Evolutionary conservation across 2,329 filamentous ascomycete species (phyloP).

Genomic region (Colletotrichum sidae): DNA sequence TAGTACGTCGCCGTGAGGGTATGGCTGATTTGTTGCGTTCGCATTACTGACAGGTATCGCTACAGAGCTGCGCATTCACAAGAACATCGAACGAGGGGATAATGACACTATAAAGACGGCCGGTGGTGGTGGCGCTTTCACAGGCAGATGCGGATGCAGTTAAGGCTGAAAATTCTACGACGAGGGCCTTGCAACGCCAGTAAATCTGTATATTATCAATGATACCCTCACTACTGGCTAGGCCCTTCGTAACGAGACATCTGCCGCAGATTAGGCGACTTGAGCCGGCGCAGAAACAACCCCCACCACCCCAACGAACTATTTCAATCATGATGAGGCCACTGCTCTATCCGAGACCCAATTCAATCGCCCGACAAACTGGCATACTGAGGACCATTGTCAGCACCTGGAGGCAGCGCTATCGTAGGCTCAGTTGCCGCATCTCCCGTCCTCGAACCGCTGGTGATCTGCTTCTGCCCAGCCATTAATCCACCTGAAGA

Average conservation of each 20-base stretch:
- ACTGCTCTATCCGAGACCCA: too few species aligned
- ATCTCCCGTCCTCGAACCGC: constrained; percentile 9
- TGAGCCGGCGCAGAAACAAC: too few species aligned
- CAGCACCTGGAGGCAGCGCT: constrained; percentile 78
- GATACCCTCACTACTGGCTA: constrained; percentile 34
- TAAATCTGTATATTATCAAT: constrained; percentile 30
- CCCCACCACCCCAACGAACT: too few species aligned
- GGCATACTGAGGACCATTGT: constrained; percentile 81
- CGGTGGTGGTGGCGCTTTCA: constrained; percentile 45
- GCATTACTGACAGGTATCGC: constrained; percentile 1
- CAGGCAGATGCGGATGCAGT: constrained; percentile 48
- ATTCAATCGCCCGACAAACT: constrained; percentile 83
- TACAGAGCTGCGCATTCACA: constrained; percentile 86
- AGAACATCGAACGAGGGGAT: constrained; percentile 90
- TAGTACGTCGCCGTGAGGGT: constrained; percentile 61
- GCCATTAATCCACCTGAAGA: constrained; percentile 38
- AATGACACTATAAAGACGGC: constrained; percentile 88
- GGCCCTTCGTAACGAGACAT: background rate
- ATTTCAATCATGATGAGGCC: too few species aligned
- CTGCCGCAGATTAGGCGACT: too few species aligned
- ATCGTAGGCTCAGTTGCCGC: constrained; percentile 63
- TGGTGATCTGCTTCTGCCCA: constrained; percentile 31
- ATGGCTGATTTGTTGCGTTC: background rate
- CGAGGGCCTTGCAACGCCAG: background rate
- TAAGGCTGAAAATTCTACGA: constrained; percentile 43